Evolutionary conservation across 2,329 filamentous ascomycete genomes (phyloP), one percentile per base, ranked within the genome.

Genomic region (Diaporthe citri): DNA sequence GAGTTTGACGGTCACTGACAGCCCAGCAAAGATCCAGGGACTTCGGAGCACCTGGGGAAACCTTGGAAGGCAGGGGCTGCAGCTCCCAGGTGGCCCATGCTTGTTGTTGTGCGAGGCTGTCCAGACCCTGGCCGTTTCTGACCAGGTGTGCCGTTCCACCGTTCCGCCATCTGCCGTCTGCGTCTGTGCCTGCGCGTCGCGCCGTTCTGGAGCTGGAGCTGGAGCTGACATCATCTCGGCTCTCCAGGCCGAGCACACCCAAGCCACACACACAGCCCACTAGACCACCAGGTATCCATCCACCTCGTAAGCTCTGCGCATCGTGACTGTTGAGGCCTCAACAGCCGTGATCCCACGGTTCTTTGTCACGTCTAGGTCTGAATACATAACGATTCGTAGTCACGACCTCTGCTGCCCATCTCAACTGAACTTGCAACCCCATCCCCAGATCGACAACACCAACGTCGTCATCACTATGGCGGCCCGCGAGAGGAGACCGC

Each of bases 401-500:
- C 15, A 55, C 64, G 4, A 69, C 20, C 13, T 13, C 22, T 51
- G 31, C 13, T 31, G 2, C 41, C n/a, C 41, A 25, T 34, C 22
- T 31, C 51, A 3, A 25, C 20, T 34, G 25, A 25, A 20, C 2
- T 20, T 20, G 46, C 46, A 39, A 51, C 13, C 15, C 2, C 8
- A 34, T 9, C 6, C 0, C 17, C 71, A 43, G 20, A 46, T 10
- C n/a, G 3, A 31, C 46, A 17, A 22, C 31, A 7, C n/a, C 46
- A 70, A 12, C 28, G 6, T 7, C 34, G 36, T 13, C 74, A 78
- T 66, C 66, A 75, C 75, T 52, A 81, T 83, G 79, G 79, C 80
- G 70, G 78, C 79, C 41, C 72, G 77, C 39, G 78, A 81, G 51
- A 80, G 80, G 74, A 72, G 59, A 34, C 73, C 73, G n/a, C 73